Base-by-base conservation (phyloP, 192 early-diverging fungal genomes). In the Spinellus fusiger region DNA sequence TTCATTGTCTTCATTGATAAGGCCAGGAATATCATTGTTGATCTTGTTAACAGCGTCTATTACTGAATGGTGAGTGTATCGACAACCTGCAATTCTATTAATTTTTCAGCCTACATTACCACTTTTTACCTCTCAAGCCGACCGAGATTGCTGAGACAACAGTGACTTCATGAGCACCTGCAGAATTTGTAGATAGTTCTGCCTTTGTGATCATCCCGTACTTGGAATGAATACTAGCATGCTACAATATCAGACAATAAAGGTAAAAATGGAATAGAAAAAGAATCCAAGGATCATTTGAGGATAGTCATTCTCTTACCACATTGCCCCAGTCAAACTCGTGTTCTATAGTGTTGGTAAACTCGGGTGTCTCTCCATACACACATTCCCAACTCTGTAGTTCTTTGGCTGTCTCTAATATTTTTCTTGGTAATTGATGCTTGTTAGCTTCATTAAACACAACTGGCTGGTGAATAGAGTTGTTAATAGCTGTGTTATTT, bases 291-390 rank as follows among this genome's bases (percentile, higher is more conserved):
- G n/a, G 12, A 29, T 63, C 8, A 35, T 4, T 37, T 1, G 16
- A 46, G 23, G 9, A 27, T 7, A 50, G 20, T 50, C 25, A 18
- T 27, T 3, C 31, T 20, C 65, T 58, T 80, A 84, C 83, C 46
- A 83, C 74, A 44, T 64, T 51, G 4, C 83, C 83, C 82, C 82
- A 84, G 1, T 56, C 22, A 65, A 86, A 83, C n/a, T 66, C 46
- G 5, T 60, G 69, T 33, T 75, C 66, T n/a, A 82, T 33, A 9
- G 73, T 46, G 68, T 87, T 76, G 2, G 77, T 83, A 65, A 97
- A 97, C 64, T 89, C 84, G 26, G 95, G 95, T 6, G 95, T 95
- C 77, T 94, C 91, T 5, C 90, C 93, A 56, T 79, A 95, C 53
- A 84, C 87, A 93, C 95, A 98, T 27, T 93, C 87, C 89, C 89